Conservation (phyloP, 805 yeast species). For the Ogataea henricii region DNA sequence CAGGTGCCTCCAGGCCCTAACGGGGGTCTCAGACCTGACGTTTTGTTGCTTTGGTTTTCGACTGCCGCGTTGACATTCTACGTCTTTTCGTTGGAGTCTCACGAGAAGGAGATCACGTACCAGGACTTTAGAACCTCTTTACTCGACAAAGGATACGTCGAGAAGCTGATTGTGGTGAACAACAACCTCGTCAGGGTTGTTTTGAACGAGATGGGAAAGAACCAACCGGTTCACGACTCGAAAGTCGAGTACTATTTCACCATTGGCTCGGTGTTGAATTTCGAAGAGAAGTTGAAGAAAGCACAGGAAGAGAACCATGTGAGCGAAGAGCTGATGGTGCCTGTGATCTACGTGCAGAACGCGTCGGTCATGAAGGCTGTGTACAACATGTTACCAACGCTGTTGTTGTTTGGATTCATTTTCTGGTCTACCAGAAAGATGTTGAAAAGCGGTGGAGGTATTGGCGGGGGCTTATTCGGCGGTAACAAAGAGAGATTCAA, state of each 20-base stretch:
- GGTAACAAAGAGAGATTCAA: constrained; percentile 81
- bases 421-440: constrained; percentile 62
- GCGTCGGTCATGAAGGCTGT: constrained; percentile 64
- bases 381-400: constrained; percentile 78
- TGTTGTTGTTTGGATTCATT: constrained; percentile 76
- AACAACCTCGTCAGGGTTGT: constrained; percentile 71
- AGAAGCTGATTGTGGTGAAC: constrained; percentile 71
- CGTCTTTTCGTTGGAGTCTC: constrained; percentile 22
- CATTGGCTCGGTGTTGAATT: constrained; percentile 82
- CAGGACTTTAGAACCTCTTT: constrained; percentile 85
- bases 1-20: constrained; percentile 10
- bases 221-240: constrained; percentile 32
- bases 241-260: constrained; percentile 55
- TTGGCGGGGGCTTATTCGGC: constrained; percentile 61
- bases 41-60: constrained; percentile 25
- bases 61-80: constrained; percentile 24
- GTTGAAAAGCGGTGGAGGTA: constrained; percentile 56
- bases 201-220: constrained; percentile 45
- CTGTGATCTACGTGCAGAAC: constrained; percentile 72
- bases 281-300: constrained; percentile 78
- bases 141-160: constrained; percentile 76
- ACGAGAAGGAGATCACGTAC: constrained; percentile 38
- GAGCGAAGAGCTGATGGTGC: constrained; percentile 70
- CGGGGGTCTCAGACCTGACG: constrained; percentile 20
- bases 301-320: constrained; percentile 71